Percentiles rank a stretch among this genome's conserved stretches.
phyloP scores from a whole-genome alignment of 495 filamentous ascomycete species.

The Lasiosphaeria hispida region DNA sequence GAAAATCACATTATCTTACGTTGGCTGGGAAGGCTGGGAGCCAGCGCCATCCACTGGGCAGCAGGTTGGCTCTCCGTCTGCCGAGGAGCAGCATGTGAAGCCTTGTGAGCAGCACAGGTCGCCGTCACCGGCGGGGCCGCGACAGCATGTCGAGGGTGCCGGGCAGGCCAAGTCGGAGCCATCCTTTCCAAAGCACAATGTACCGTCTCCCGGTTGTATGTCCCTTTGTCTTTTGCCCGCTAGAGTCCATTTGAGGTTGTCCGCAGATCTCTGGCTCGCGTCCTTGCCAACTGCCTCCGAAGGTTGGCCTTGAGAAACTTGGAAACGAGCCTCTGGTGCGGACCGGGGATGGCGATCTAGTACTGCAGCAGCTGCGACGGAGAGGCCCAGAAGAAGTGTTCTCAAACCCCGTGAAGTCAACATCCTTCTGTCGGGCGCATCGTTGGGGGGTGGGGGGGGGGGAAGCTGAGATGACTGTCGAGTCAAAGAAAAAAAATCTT shows the following conservation, averaged over 20 bases:
- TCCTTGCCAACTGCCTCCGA: neutral
- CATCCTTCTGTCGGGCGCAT: constrained; percentile 22
- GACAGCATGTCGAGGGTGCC: constrained; percentile 8
- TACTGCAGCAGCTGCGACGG: neutral
- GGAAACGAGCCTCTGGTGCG: neutral
- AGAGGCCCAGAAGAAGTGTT: constrained; percentile 17
- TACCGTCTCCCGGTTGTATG: no score
- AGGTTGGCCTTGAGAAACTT: neutral
- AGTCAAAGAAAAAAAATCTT: neutral
- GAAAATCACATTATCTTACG: neutral
- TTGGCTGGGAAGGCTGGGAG: neutral
- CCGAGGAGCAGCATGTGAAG: constrained; percentile 13
- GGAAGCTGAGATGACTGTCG: neutral
- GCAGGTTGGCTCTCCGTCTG: constrained; percentile 5
- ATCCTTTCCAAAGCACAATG: no score
- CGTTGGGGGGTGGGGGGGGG: no score
- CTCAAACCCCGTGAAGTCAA: constrained; percentile 22
- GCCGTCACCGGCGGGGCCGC: neutral
- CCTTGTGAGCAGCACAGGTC: constrained; percentile 14
- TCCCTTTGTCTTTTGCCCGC: no score
- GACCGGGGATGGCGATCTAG: neutral
- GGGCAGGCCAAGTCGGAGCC: no score
- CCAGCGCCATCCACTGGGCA: constrained; percentile 10
- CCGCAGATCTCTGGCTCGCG: no score
- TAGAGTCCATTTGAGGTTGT: no score